Conservation (phyloP, 495 filamentous ascomycete genomes). For the Tetracladium setigerum region DNA sequence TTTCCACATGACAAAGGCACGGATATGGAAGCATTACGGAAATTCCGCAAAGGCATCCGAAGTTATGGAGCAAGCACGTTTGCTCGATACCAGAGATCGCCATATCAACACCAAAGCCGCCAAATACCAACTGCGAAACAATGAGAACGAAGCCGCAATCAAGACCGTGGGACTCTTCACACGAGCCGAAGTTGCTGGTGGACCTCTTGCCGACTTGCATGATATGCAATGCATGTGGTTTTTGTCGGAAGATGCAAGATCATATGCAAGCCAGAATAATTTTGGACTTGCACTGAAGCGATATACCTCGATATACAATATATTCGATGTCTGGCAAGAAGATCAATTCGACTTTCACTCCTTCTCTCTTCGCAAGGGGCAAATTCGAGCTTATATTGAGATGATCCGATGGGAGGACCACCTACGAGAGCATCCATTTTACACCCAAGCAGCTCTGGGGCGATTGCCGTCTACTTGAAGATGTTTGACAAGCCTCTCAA, state of each 20-base stretch:
- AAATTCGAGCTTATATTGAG: conserved; percentile 89
- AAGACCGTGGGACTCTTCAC: conserved; percentile 94
- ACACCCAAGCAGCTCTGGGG: conserved; percentile 77
- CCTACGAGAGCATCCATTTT: conserved; percentile 88
- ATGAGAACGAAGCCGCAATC: conserved; percentile 77
- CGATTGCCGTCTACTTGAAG: conserved; percentile 70
- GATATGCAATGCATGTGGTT: conserved; percentile 99
- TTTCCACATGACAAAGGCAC: conserved; percentile 89
- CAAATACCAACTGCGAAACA: conserved; percentile 92
- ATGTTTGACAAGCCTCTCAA: conserved; percentile 68
- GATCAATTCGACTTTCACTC: conserved; percentile 99
- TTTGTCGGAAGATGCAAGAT: conserved; percentile 88
- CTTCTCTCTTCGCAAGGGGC: conserved; percentile 91
- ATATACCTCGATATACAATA: conserved; percentile 75
- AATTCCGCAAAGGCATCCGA: conserved; percentile 72
- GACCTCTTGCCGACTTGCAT: conserved; percentile 80
- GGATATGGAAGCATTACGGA: conserved; percentile 90
- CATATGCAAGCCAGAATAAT: conserved; percentile 77
- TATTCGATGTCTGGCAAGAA: conserved; percentile 96
- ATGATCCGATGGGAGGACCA: conserved; percentile 96
- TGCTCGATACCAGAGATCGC: conserved; percentile 79
- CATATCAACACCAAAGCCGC: conserved; percentile 98
- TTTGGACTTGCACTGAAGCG: conserved; percentile 84
- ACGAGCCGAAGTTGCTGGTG: conserved; percentile 73
- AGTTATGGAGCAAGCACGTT: conserved; percentile 80